Base-by-base conservation (phyloP, 495 filamentous ascomycete species). In the Cercophora scortea region DNA sequence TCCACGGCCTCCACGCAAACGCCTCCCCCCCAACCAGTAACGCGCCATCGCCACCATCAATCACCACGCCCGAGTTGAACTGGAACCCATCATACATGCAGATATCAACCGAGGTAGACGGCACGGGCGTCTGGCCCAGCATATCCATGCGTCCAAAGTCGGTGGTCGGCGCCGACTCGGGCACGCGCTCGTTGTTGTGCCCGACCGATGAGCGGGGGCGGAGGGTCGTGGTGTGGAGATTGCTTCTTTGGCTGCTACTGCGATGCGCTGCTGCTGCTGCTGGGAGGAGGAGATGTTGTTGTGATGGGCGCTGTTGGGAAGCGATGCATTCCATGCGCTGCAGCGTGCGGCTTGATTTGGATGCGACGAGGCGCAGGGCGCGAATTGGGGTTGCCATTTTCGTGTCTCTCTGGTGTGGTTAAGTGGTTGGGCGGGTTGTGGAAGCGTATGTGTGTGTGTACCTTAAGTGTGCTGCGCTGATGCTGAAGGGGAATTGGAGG, bases 1-100 rank as follows among this genome's bases (percentile, higher is more conserved):
- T 40, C 90, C 89, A 95, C 8, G 93, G 93, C 62, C 78, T 66
- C 94, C 94, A 98, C 39, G 67, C 61, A 61, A 97, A 96, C 1
- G 84, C 90, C 69, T 96, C 92, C 8, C 91, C 90, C 32, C 77
- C 81, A 2, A 96, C 79, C 6, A 97, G 72, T 57, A 98, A 60
- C 18, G 88, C 73, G 0, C 85, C 89, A 32, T 78, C 78, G 7
- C 87, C 82, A 16, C 76, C 78, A 3, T 66, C 66, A 13, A 95
- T 75, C 60, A 76, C 80, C 1, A 86, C 67, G 2, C 90, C 89
- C 54, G 81, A 95, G 66, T 89, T 84, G 18, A 96, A 71, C 47
- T 82, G 76, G 65, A 96, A 96, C 6, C 91, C 91, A 55, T 90
- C 81, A 45, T 72, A 64, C 18, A 83, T 76, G 61, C 86, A 90